Evolutionary conservation across 1,284 basidiomycete genomes (phyloP), one percentile per base, ranked within the genome.

Genomic region (Puccinia sorghi): DNA sequence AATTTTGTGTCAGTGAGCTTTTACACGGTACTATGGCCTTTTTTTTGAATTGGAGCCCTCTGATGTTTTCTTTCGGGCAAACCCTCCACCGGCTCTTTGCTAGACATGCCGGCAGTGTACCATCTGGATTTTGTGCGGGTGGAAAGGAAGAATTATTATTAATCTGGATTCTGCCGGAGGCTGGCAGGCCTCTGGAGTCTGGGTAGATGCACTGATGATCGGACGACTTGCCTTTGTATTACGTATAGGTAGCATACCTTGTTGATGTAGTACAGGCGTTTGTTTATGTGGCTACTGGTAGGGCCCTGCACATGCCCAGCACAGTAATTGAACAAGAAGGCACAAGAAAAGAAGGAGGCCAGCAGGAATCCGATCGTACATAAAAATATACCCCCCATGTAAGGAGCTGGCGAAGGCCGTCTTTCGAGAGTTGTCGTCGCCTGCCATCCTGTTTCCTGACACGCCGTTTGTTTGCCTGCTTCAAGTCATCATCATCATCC

Each of bases 391-490:
- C 43, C 9, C 9, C 50, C 8, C 9, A 56, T 56, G 54, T 56
- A 56, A 25, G 54, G 25, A 27, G 54, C 54, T 22, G 61, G 61
- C 39, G 39, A 32, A 32, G 61, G 41, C 54, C 54, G 54, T 56
- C 54, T 63, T 43, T 48, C 43, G 43, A 67, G 43, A 46, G 11
- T 46, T 11, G 43, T 12, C 9, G 32, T 43, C 32, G 37, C 17
- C 41, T 43, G 32, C 61, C 32, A 41, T 63, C 61, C 61, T 63
- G 32, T 17, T 39, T 63, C 61, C 61, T 63, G 61, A 63, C 32
- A 39, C 39, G 61, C 41, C 41, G 61, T 63, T 67, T 27, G 43
- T 43, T 67, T 43, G 43, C 43, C 48, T 67, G 64, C 64, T 43
- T 43, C 64, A 46, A 67, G 43, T 63, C 32, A 32, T 32, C 32